Evolutionary conservation across 1,139 yeast genomes (phyloP), one percentile per base, ranked within the genome.

Genomic region (Suhomyces bribrorum): DNA sequence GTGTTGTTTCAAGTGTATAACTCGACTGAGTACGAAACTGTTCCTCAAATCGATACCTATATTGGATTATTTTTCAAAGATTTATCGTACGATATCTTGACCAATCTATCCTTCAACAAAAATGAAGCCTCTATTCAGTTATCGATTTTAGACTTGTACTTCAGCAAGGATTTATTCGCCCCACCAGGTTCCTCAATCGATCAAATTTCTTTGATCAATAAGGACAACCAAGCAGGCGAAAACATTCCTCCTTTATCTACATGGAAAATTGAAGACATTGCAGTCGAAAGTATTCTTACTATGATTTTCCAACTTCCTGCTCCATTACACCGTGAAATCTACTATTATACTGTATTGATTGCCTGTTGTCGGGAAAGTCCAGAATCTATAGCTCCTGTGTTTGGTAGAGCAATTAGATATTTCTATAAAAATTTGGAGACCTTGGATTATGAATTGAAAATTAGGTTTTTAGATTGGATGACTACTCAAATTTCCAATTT

Each of bases 401-500:
- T 94, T 58, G 98, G 97, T 31, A 79, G 97, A 48, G 95, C 96
- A 2, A 83, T 94, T 50, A 77, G 97, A 51, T 87, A 79, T 56
- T 77, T 92, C 52, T 94, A 87, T 64, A 70, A 77, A 32, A 75
- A 86, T 55, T 62, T 86, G 40, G 81, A 77, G 27, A 66, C 75
- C 2, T 66, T 89, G 41, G 97, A 90, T 58, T 80, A 80, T 48
- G 97, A 89, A 59, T 67, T 86, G 38, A 77, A 82, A 48, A 73
- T 79, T 47, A 72, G 92, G 45, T 86, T 80, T 49, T 69, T 88
- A 54, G 95, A 87, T 60, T 94, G 98, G 98, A 84, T 94, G 73
- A 77, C 95, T 3, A 84, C 87, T 41, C 98, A 94, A 63, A 77
- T 94, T 57, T 85, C 95, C 50, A 92, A 92, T 60, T 94, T 92